A percentile compares a stretch with the other conserved stretches of the same genome.
These are phyloP conservation scores for Pseudogymnoascus sp. DNA, from an alignment of 2,329 filamentous ascomycete genomes.

Conservation along the genomic window DNA sequence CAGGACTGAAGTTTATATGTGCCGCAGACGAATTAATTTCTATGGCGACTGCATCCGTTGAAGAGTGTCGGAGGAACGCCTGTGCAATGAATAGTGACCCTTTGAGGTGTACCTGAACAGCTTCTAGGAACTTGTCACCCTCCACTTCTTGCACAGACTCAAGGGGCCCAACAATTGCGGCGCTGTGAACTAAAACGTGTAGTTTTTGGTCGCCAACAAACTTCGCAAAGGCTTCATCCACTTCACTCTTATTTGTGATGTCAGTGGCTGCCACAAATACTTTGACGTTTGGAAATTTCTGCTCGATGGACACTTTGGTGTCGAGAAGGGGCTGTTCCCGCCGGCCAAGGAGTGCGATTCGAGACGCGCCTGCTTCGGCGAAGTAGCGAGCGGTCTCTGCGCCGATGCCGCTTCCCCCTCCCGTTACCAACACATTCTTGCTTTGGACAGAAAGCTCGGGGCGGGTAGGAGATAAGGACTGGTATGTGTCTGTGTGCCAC, in stretches of 20 bases:
- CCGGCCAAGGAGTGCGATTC: conserved; percentile 39
- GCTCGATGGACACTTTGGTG: conserved; percentile 32
- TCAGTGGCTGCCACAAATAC: conserved; percentile 29
- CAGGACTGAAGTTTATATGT: conserved; percentile 27
- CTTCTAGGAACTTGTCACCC: conserved; percentile 29
- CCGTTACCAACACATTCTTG: conserved; percentile 38
- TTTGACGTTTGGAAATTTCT: conserved; percentile 30
- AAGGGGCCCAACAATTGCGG: conserved; percentile 27
- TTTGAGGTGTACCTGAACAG: conserved; percentile 30
- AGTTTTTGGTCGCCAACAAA: conserved; percentile 29
- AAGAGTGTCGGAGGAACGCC: conserved; percentile 30
- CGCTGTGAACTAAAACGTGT: conserved; percentile 36
- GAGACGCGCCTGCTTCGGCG: conserved; percentile 37
- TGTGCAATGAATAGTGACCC: conserved; percentile 29
- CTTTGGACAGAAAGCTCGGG: conserved; percentile 34
- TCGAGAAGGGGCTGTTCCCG: conserved; percentile 28
- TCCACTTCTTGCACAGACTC: conserved; percentile 26
- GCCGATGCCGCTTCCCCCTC: conserved; percentile 40
- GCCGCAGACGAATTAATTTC: conserved; percentile 31
- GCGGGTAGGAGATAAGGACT: conserved; percentile 33
- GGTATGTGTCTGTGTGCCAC: conserved; percentile 31
- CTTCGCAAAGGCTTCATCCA: conserved; percentile 30
- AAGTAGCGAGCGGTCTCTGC: conserved; percentile 36
- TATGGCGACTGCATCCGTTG: conserved; percentile 29
- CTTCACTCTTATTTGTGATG: conserved; percentile 26